These are phyloP conservation scores for Artomyces pyxidatus DNA, from an alignment of 768 basidiomycete species.

Conservation along the genomic window DNA sequence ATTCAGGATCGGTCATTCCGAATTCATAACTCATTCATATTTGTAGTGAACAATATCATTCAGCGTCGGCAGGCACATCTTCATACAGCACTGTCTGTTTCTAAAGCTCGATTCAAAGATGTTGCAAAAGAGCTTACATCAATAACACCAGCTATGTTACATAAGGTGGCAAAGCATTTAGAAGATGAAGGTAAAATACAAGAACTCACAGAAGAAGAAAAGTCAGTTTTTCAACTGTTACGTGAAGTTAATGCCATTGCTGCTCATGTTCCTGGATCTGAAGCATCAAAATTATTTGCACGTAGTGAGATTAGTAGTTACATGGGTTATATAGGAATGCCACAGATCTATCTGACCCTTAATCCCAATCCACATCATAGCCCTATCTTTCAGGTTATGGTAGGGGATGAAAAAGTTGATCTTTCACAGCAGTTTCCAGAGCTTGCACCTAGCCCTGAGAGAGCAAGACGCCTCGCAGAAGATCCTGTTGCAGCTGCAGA, in stretches of 20 bases:
- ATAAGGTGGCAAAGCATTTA: slow-evolving; percentile 5
- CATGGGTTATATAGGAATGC: slow-evolving; percentile 23
- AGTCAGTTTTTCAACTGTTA: slow-evolving; percentile 18
- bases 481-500: slow-evolving; percentile 31
- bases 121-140: slow-evolving; percentile 11
- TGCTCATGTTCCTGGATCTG: slow-evolving; percentile 25
- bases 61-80: slow-evolving; percentile 20
- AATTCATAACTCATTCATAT: slow-evolving; percentile 21
- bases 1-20: slow-evolving; percentile 16
- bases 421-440: slow-evolving; percentile 14
- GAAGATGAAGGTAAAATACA: slow-evolving; percentile 5
- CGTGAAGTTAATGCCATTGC: slow-evolving; percentile 24
- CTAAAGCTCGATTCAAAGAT: slow-evolving; percentile 3
- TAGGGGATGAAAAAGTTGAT: slow-evolving; percentile 15
- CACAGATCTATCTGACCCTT: slow-evolving; percentile 21
- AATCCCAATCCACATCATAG: slow-evolving; percentile 19
- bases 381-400: slow-evolving; percentile 25
- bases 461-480: slow-evolving; percentile 20
- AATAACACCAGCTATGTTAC: slow-evolving; percentile 1
- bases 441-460: slow-evolving; percentile 8
- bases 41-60: slow-evolving; percentile 22
- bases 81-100: slow-evolving; percentile 19
- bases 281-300: slow-evolving; percentile 19
- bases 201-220: slow-evolving; percentile 13
- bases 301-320: slow-evolving; percentile 22